A percentile compares a stretch with the other conserved stretches of the same genome.
Evolutionary conservation across 352 stramenopile genomes (phyloP).

Genomic region (Phytophthora cactorum): DNA sequence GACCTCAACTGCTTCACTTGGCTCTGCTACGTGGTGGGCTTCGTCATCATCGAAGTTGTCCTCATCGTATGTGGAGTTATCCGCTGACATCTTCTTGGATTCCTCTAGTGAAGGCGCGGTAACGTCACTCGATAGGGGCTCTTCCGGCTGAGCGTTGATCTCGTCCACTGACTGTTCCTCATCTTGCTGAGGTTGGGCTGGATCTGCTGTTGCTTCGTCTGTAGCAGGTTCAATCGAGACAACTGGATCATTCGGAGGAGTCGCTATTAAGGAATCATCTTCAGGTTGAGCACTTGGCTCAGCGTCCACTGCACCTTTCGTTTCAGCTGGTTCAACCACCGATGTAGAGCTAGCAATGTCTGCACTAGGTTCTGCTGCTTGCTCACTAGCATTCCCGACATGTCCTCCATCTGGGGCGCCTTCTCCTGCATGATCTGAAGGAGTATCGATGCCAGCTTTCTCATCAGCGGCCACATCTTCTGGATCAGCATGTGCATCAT

Average conservation of each 20-base stretch:
- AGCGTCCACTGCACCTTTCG: neutral
- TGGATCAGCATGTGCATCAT: neutral
- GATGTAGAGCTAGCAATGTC: neutral
- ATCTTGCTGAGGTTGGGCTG: slow-evolving; percentile 5
- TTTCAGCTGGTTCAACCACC: slow-evolving; percentile 2
- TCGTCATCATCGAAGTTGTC: slow-evolving; percentile 36
- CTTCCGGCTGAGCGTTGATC: neutral
- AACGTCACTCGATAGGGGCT: neutral
- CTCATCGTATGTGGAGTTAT: slow-evolving; percentile 31
- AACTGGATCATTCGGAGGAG: neutral
- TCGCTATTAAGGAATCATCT: neutral
- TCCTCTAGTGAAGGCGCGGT: slow-evolving; percentile 1
- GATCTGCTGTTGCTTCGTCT: slow-evolving; percentile 1
- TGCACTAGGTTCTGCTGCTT: neutral
- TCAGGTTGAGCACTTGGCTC: slow-evolving; percentile 8
- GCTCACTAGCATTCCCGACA: neutral
- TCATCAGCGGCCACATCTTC: neutral
- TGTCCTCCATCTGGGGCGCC: neutral
- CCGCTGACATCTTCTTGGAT: slow-evolving; percentile 8
- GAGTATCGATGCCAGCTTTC: neutral
- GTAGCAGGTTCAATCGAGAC: neutral
- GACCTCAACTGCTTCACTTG: slow-evolving; percentile 4
- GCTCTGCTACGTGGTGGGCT: neutral
- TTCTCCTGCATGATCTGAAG: neutral
- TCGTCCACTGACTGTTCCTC: neutral